These are phyloP conservation scores for Galerina sulciceps DNA, from an alignment of 768 basidiomycete genomes.

Conservation along the genomic window DNA sequence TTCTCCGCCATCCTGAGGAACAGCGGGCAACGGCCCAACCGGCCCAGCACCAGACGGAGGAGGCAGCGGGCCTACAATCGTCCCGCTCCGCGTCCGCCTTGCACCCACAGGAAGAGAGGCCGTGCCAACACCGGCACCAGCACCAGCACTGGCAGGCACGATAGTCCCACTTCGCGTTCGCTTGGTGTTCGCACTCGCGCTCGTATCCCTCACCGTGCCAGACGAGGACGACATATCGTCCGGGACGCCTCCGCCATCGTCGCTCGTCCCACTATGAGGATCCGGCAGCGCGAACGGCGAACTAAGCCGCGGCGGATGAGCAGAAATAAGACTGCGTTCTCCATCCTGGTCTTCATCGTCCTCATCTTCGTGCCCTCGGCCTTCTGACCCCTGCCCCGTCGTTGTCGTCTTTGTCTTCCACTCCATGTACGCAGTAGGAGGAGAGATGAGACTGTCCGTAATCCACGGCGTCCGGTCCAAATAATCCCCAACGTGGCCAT, in stretches of 20 bases:
- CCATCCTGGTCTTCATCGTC: not conserved
- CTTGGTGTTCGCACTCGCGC: slow-evolving; percentile 34
- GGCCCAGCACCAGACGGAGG: no score
- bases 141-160: slow-evolving; percentile 12
- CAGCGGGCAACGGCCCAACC: no score
- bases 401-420: slow-evolving; percentile 8
- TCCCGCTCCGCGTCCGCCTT: no score
- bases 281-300: slow-evolving; percentile 7
- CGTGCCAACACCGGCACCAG: not conserved
- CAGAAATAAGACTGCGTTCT: not conserved
- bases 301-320: not conserved
- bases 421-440: slow-evolving; percentile 35
- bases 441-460: slow-evolving; percentile 48
- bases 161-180: slow-evolving; percentile 39
- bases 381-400: not conserved
- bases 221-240: slow-evolving; percentile 6
- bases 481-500: no score
- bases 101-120: not conserved
- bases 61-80: no score
- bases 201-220: slow-evolving; percentile 27
- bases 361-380: not conserved
- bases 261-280: not conserved
- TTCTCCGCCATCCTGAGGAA: no score
- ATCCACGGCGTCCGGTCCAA: slow-evolving; percentile 34
- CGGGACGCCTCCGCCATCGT: slow-evolving; percentile 45